Conservation (phyloP, 2,329 filamentous ascomycete genomes). For the Taxawa tesnikishii region DNA sequence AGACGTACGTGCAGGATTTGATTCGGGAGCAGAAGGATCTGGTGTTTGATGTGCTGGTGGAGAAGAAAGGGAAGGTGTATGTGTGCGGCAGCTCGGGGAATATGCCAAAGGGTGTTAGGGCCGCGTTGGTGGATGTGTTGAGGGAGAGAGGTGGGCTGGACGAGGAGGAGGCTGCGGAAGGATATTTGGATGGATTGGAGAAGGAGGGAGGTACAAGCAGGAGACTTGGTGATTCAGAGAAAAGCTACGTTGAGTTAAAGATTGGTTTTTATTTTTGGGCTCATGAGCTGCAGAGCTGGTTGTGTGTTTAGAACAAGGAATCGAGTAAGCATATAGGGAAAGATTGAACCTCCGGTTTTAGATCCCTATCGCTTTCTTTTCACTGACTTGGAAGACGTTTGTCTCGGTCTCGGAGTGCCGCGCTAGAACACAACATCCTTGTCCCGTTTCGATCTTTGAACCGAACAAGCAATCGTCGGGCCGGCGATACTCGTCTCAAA, state of each 20-base stretch:
- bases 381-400: too few relatives aligned
- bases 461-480: too few relatives aligned
- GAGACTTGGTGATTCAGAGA: slow-evolving; percentile 52
- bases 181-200: slow-evolving; percentile 45
- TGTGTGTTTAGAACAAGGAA: too few relatives aligned
- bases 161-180: slow-evolving; percentile 42
- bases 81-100: slow-evolving; percentile 52
- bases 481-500: too few relatives aligned
- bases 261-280: too few relatives aligned
- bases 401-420: too few relatives aligned
- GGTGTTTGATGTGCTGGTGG: slow-evolving; percentile 41
- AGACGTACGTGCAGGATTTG: slow-evolving; percentile 56
- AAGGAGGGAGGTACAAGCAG: slow-evolving; percentile 52
- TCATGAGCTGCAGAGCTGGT: too few relatives aligned
- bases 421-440: too few relatives aligned
- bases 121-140: slow-evolving; percentile 53
- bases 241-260: not conserved
- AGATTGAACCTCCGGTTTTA: too few relatives aligned
- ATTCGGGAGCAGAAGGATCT: slow-evolving; percentile 38
- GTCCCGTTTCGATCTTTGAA: too few relatives aligned
- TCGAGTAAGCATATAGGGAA: too few relatives aligned
- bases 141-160: slow-evolving; percentile 23
- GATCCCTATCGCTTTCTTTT: too few relatives aligned
- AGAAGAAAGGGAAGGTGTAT: slow-evolving; percentile 40
- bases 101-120: slow-evolving; percentile 59